A percentile compares a stretch with the other conserved stretches of the same genome.
Conservation (phyloP, 106 monocot species). For the Chionographis japonica region DNA sequence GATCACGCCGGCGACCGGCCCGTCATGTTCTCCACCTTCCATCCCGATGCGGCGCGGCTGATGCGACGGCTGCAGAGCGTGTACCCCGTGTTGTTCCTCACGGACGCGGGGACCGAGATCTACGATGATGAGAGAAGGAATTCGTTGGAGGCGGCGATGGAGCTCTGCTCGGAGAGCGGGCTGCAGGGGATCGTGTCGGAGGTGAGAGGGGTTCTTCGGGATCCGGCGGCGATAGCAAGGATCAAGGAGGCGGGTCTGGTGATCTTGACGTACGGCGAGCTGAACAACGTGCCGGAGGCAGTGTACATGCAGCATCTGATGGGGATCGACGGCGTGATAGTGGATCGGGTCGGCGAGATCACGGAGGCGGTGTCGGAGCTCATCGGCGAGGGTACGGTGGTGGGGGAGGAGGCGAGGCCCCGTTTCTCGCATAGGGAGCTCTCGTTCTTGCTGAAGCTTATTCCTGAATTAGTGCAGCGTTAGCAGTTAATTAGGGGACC, state of each 20-base stretch:
- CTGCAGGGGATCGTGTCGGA: constrained; percentile 45
- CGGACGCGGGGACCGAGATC: constrained; percentile 24
- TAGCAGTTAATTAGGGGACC: not conserved
- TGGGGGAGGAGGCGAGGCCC: not conserved
- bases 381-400: not conserved
- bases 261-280: constrained; percentile 28
- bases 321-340: constrained; percentile 44
- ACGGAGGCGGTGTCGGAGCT: constrained; percentile 15
- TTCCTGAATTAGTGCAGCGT: constrained; percentile 9
- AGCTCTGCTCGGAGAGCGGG: constrained; percentile 18
- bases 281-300: constrained; percentile 34
- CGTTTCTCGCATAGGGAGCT: constrained; percentile 13
- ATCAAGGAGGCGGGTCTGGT: constrained; percentile 17
- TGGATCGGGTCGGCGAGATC: constrained; percentile 23
- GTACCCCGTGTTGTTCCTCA: constrained; percentile 35
- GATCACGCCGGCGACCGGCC: constrained; percentile 7
- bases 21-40: constrained; percentile 36
- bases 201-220: constrained; percentile 21
- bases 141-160: constrained; percentile 39
- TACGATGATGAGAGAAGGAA: constrained; percentile 27
- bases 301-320: constrained; percentile 37
- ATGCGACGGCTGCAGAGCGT: constrained; percentile 7
- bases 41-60: constrained; percentile 30
- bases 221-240: constrained; percentile 8
- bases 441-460: constrained; percentile 13